Percentiles rank a stretch among this genome's conserved stretches.
Evolutionary conservation across 208 protist species (phyloP).

Genomic region (Angomonas ambiguus): DNA sequence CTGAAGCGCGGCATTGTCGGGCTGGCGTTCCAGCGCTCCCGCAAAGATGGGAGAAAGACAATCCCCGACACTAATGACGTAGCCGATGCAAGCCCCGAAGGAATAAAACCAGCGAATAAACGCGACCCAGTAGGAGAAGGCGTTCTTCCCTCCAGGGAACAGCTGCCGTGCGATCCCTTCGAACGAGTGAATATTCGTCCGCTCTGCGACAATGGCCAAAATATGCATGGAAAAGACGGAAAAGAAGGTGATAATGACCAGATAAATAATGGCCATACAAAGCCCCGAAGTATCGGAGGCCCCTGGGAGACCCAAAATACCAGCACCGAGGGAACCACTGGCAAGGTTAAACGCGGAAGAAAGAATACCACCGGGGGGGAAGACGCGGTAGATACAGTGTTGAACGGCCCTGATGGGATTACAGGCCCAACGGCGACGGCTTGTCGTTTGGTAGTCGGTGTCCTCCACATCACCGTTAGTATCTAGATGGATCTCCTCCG

Average conservation of each 20-base stretch:
- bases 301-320: constrained; percentile 34
- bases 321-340: constrained; percentile 29
- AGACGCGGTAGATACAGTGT: constrained; percentile 16
- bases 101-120: constrained; percentile 33
- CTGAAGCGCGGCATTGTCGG: constrained; percentile 19
- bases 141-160: constrained; percentile 20
- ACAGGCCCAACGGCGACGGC: not conserved
- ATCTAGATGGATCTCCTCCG: not conserved
- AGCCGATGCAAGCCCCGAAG: constrained; percentile 25
- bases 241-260: constrained; percentile 39
- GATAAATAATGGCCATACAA: constrained; percentile 26
- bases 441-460: not conserved
- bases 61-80: constrained; percentile 38
- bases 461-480: not conserved
- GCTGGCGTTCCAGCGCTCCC: constrained; percentile 10
- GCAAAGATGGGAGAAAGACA: constrained; percentile 28
- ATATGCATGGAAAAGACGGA: constrained; percentile 36
- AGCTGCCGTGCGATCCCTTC: constrained; percentile 36
- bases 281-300: constrained; percentile 30
- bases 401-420: not conserved
- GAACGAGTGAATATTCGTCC: constrained; percentile 32
- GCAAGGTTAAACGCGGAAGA: constrained; percentile 34
- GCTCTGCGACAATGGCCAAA: constrained; percentile 26
- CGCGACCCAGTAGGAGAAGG: constrained; percentile 39
- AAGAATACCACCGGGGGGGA: constrained; percentile 30